phyloP scores from a whole-genome alignment of 2,329 filamentous ascomycete species.

The Cladobotryum mycophilum region DNA sequence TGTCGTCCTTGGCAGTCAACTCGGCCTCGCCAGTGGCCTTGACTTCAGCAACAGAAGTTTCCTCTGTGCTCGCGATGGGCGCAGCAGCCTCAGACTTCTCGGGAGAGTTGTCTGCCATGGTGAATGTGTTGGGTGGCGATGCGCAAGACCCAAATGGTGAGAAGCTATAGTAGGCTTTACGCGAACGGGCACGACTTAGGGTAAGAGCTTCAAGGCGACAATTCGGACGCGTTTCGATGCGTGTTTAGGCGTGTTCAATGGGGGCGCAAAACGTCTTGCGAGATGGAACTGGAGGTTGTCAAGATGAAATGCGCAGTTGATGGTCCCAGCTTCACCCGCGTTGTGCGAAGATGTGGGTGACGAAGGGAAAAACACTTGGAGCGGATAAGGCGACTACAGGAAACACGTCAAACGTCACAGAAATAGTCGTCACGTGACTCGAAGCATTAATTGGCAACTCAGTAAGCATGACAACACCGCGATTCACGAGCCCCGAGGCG shows the following conservation, averaged over 20 bases:
- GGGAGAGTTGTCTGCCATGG: conserved; percentile 34
- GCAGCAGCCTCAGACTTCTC: conserved; percentile 32
- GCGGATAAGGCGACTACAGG: conserved; percentile 25
- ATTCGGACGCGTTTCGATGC: conserved; percentile 17
- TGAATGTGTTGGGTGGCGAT: conserved; percentile 17
- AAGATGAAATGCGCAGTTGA: conserved; percentile 28
- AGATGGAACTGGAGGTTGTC: conserved; percentile 22
- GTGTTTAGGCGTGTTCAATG: conserved; percentile 22
- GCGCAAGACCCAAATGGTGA: conserved; percentile 14
- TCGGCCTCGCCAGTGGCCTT: conserved; percentile 19
- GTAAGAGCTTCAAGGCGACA: conserved; percentile 9
- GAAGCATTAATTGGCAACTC: conserved; percentile 6
- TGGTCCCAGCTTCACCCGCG: conserved; percentile 25
- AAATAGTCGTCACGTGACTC: conserved; percentile 27
- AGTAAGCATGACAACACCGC: conserved; percentile 8
- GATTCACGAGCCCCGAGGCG: conserved; percentile 7
- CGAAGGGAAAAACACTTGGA: conserved; percentile 29
- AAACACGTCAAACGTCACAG: conserved; percentile 32
- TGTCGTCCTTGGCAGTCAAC: conserved; percentile 16
- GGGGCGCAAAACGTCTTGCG: conserved; percentile 23
- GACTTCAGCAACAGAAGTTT: conserved; percentile 19
- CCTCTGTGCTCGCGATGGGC: conserved; percentile 26
- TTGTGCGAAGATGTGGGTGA: conserved; percentile 29
- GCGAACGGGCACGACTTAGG: conserved; percentile 9
- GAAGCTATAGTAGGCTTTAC: conserved; percentile 8